These are phyloP conservation scores for Leishmania guyanensis DNA, from an alignment of 208 protist species.

Conservation along the genomic window DNA sequence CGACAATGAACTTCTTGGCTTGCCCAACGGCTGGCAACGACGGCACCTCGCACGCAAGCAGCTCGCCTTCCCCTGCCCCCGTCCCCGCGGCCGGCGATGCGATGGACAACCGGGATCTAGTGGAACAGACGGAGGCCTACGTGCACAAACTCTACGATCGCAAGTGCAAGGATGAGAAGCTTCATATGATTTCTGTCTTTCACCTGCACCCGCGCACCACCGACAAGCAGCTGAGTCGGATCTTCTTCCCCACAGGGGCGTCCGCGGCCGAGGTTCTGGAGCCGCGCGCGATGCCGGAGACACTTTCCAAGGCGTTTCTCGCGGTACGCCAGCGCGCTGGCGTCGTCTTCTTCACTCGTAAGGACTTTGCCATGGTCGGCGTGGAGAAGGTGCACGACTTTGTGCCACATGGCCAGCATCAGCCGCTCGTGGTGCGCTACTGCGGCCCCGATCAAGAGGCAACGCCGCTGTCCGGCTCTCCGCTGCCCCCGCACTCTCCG, in stretches of 20 bases:
- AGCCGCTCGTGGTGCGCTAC: constrained; percentile 72
- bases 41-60: neutral
- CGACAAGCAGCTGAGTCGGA: constrained; percentile 50
- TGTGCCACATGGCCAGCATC: constrained; percentile 75
- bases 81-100: constrained; percentile 10
- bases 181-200: constrained; percentile 78
- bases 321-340: constrained; percentile 51
- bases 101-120: constrained; percentile 15
- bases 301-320: constrained; percentile 21
- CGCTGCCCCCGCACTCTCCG: constrained; percentile 11
- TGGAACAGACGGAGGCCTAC: constrained; percentile 36
- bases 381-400: constrained; percentile 87
- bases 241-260: constrained; percentile 81
- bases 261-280: constrained; percentile 58
- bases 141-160: constrained; percentile 42
- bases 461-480: constrained; percentile 20
- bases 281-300: constrained; percentile 32
- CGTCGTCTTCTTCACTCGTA: constrained; percentile 74
- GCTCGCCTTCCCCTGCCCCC: neutral
- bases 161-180: constrained; percentile 30
- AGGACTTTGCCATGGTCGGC: constrained; percentile 70
- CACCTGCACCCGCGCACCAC: constrained; percentile 77
- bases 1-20: constrained; percentile 12
- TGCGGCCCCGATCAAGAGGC: constrained; percentile 48
- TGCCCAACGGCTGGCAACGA: constrained; percentile 3